Base-by-base conservation (phyloP, 2,329 filamentous ascomycete genomes). In the Fusarium begoniae region DNA sequence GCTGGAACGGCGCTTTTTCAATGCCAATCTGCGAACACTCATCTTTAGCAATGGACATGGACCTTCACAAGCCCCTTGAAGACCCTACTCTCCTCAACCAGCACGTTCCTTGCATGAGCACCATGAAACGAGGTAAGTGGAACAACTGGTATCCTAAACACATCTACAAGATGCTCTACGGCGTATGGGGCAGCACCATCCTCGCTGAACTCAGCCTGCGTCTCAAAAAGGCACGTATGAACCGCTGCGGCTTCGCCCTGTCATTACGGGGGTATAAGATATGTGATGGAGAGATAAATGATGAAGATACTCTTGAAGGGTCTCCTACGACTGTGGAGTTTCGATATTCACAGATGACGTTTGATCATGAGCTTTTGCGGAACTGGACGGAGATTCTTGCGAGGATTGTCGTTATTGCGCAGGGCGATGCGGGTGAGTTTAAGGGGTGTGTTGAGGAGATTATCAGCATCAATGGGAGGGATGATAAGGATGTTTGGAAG, bases 311-410 rank as follows among this genome's bases (percentile, higher is more conserved):
- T 35, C 28, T 69, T 6, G 74, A 77, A 30, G 38, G 53, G 1
- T 56, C 67, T 5, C 63, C 65, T 9, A 66, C 72, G 10, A 80
- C 79, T 1, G 38, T 78, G 6, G 78, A 78, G 53, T 79, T 80
- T 37, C 66, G 74, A 1, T 77, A 80, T 12, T 62, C 77, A 3
- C 78, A 78, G n/a, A 76, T 76, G 73, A 77, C 69, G 17, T 80
- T 80, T 44, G 73, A 79, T 30, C 56, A 63, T 8, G 51, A 22
- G 13, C 69, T 78, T 13, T 45, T 80, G 5, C 59, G 60, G 3
- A 74, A 72, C 43, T 80, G 79, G 79, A 53, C 53, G 1, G 71
- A 77, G 18, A 32, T 80, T 14, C 55, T 71, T 3, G 51, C 64
- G 5, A 56, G 60, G 4, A 63, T 79, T 17, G 66, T 73, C 0